Conservation (phyloP, 305 asterid species). For the Solanum hybrid region DNA sequence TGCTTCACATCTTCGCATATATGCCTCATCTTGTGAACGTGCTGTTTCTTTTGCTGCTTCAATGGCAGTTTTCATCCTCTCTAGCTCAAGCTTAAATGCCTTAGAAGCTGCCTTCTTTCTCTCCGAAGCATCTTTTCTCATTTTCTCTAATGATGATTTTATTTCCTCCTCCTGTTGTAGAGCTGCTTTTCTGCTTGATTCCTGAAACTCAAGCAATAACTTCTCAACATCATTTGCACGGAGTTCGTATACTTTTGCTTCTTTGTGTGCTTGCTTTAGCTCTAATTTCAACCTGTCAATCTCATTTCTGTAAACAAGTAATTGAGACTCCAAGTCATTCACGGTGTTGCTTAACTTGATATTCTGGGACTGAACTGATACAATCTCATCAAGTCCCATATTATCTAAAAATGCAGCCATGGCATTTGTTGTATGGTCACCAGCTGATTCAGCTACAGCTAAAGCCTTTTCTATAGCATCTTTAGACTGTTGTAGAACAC, state of each 20-base stretch:
- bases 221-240: constrained; percentile 24
- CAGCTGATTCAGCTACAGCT: constrained; percentile 29
- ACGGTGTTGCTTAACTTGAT: constrained; percentile 21
- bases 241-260: constrained; percentile 16
- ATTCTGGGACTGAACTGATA: constrained; percentile 18
- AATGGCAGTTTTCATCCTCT: constrained; percentile 24
- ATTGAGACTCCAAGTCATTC: constrained; percentile 21
- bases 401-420: constrained; percentile 19
- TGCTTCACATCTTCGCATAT: constrained; percentile 30
- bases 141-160: constrained; percentile 26
- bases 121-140: constrained; percentile 27
- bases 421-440: constrained; percentile 25
- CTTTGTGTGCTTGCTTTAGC: constrained; percentile 20
- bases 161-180: constrained; percentile 29
- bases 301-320: constrained; percentile 14
- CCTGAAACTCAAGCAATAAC: constrained; percentile 28
- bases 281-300: constrained; percentile 21
- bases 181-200: constrained; percentile 21
- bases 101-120: constrained; percentile 27
- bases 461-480: constrained; percentile 35
- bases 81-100: constrained; percentile 30
- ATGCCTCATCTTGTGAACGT: constrained; percentile 23
- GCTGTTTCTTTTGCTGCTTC: constrained; percentile 34
- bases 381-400: constrained; percentile 21
- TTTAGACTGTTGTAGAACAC: constrained; percentile 24